phyloP scores from a whole-genome alignment of 139 green algal genomes.

The Eudorina sp. region DNA sequence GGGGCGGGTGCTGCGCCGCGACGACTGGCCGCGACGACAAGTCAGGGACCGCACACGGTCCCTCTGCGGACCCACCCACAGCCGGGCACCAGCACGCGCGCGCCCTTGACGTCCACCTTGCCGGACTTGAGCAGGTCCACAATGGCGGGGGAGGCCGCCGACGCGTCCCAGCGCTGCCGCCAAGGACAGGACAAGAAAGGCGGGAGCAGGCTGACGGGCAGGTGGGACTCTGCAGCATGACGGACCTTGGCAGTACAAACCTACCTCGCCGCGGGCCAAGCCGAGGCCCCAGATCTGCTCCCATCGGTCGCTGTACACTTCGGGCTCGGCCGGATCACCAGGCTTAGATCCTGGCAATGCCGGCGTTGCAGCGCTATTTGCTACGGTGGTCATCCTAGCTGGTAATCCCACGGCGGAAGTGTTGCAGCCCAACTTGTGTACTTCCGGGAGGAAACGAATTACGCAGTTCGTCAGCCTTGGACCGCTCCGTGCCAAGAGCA shows the following conservation, averaged over 20 bases:
- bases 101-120: neutral
- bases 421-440: no score
- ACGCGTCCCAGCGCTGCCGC: neutral
- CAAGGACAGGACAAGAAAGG: neutral
- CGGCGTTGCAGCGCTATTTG: no score
- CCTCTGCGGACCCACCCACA: conserved; percentile 8
- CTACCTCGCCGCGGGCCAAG: neutral
- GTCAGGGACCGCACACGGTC: neutral
- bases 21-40: neutral
- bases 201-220: neutral
- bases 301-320: conserved; percentile 32
- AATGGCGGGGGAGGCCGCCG: neutral
- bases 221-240: neutral
- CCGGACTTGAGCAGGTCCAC: neutral
- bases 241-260: neutral
- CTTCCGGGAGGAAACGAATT: no score
- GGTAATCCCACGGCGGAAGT: no score
- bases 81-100: conserved; percentile 33
- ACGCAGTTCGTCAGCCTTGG: no score
- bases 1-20: neutral
- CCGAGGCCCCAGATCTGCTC: neutral
- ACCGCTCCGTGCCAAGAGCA: no score
- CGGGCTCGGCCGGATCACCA: no score
- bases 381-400: no score
- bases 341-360: no score